phyloP scores from a whole-genome alignment of 1,139 yeast species.

The Hemisphaericaspora lyxosophila region DNA sequence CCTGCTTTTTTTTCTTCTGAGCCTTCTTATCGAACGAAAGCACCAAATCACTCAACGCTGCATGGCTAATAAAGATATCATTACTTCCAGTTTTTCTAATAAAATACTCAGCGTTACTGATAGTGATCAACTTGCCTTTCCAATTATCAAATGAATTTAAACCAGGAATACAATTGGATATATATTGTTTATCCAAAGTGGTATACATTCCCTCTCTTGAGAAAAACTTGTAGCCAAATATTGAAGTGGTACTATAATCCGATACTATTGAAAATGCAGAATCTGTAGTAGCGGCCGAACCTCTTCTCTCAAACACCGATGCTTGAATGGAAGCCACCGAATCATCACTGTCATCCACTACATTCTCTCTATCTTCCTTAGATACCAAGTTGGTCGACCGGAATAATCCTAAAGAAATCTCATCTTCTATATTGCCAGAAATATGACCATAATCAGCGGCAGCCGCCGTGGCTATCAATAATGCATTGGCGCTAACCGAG shows the following conservation, averaged over 20 bases:
- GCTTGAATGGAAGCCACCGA: neutral
- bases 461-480: slow-evolving; percentile 28
- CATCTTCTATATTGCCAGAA: neutral
- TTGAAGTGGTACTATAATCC: slow-evolving; percentile 2
- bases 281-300: slow-evolving; percentile 11
- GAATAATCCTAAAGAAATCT: neutral
- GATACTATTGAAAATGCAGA: slow-evolving; percentile 3
- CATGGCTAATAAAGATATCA: slow-evolving; percentile 13
- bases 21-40: slow-evolving; percentile 14
- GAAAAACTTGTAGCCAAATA: slow-evolving; percentile 21
- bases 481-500: slow-evolving; percentile 25
- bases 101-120: slow-evolving; percentile 31
- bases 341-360: neutral
- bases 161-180: slow-evolving; percentile 40
- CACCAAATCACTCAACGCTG: slow-evolving; percentile 16
- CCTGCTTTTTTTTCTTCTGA: neutral
- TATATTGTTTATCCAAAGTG: slow-evolving; percentile 35
- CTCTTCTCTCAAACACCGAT: slow-evolving; percentile 13
- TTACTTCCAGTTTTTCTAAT: slow-evolving; percentile 15
- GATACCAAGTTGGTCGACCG: neutral
- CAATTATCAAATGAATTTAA: slow-evolving; percentile 44
- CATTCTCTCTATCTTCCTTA: neutral
- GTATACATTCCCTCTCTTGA: slow-evolving; percentile 28
- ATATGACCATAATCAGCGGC: slow-evolving; percentile 20
- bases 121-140: slow-evolving; percentile 32